These are phyloP conservation scores for Ustilago shanxiensis DNA, from an alignment of 1,284 basidiomycete genomes.

Conservation along the genomic window DNA sequence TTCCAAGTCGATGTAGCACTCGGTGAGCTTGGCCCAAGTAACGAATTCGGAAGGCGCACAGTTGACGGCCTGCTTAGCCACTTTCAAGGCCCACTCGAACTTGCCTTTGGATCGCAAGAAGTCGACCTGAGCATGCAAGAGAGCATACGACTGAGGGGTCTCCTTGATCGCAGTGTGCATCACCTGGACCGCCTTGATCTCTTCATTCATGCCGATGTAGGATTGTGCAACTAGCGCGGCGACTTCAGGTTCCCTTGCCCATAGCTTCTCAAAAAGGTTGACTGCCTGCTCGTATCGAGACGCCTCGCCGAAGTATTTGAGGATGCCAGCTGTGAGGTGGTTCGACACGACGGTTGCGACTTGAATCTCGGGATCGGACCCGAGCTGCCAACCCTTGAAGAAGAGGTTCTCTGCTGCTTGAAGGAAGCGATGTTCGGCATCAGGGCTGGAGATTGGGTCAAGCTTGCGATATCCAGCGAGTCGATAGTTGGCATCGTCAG, in stretches of 20 bases:
- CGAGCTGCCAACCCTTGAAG: constrained; percentile 96
- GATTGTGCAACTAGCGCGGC: constrained; percentile 87
- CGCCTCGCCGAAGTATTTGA: constrained; percentile 97
- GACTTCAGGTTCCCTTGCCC: constrained; percentile 87
- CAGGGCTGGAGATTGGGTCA: constrained; percentile 90
- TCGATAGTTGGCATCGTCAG: constrained; percentile 91
- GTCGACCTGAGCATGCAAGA: constrained; percentile 93
- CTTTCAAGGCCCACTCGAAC: constrained; percentile 86
- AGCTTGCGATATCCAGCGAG: constrained; percentile 94
- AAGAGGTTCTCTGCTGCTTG: constrained; percentile 92
- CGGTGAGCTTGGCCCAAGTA: constrained; percentile 97
- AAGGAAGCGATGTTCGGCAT: constrained; percentile 89
- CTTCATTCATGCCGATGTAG: constrained; percentile 97
- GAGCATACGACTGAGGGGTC: constrained; percentile 90
- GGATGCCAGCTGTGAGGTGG: constrained; percentile 91
- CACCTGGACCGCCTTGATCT: constrained; percentile 96
- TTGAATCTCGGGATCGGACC: constrained; percentile 97
- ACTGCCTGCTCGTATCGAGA: constrained; percentile 87
- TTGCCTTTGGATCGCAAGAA: constrained; percentile 83
- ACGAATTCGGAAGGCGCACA: constrained; percentile 97
- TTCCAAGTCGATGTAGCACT: constrained; percentile 89
- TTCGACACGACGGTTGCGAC: constrained; percentile 98
- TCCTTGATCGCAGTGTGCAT: constrained; percentile 86
- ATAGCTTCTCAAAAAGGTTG: constrained; percentile 93
- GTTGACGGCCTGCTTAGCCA: constrained; percentile 93